Evolutionary conservation across 148 eudicot genomes (phyloP), one percentile per base, ranked within the genome.

Genomic region (Persicaria tinctoria): DNA sequence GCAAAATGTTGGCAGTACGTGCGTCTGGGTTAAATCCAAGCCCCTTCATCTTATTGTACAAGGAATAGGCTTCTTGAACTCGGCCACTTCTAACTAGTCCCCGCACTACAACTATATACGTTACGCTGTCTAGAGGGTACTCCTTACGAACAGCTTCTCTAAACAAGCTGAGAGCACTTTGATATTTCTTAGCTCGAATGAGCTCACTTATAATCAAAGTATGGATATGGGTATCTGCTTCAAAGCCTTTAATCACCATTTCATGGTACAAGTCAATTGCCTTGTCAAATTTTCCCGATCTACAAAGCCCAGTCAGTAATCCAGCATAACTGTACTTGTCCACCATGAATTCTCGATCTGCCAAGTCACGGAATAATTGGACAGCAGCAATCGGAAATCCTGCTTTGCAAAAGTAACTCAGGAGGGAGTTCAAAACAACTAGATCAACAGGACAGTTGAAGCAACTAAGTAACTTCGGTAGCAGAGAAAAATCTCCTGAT

Each of bases 251-350:
- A 38, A 57, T 62, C 16, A 80, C 46, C 79, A 87, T 78, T 77
- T 77, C 83, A 72, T 20, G 70, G 78, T 87, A 85, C 69, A 85
- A 79, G 14, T 79, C 80, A 46, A 87, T 64, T 45, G 90, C 90
- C 75, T 80, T 78, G 9, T 57, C 68, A 49, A 79, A 48, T 81
- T 75, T 83, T 47, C 79, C 76, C 8, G 56, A 51, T 75, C 76
- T 73, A 74, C 86, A 85, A 4, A 83, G 75, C 54, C 85, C 88
- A 51, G 63, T 51, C 27, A 87, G 80, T 70, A 85, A 73, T 73
- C 82, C 87, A 77, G 87, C 78, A 79, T 74, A 85, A 77, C 81
- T 87, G 46, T 87, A 85, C 48, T 78, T 81, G 73, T 87, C 90
- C 12, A 85, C 84, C 18, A 48, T 51, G 73, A 81, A 82, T 8